Evolutionary conservation across 169 alveolate genomes (phyloP).

Genomic region (Neospora caninum): DNA sequence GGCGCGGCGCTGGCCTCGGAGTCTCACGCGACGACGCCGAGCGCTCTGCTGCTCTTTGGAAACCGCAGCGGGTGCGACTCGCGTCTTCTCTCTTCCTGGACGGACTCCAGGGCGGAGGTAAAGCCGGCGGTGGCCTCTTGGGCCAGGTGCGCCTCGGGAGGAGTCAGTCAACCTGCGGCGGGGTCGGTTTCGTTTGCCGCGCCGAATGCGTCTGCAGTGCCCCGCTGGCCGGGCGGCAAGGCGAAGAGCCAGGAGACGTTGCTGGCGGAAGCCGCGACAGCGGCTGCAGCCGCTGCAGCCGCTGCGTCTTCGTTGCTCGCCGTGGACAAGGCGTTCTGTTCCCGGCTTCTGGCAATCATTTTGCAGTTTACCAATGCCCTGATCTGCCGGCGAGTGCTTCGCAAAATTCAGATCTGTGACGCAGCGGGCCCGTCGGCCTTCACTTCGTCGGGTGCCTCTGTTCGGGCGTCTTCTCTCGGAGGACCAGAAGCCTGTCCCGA

Average conservation of each 20-base stretch:
- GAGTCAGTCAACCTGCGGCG: neutral
- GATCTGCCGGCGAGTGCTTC: neutral
- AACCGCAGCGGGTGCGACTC: neutral
- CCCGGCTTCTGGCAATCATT: neutral
- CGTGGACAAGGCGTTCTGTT: slow-evolving; percentile 6
- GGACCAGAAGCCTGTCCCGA: too few relatives aligned
- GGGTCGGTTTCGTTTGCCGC: neutral
- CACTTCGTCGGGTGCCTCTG: neutral
- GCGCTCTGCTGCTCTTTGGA: neutral
- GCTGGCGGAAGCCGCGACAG: neutral
- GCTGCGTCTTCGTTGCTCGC: slow-evolving; percentile 19
- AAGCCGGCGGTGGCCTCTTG: too few relatives aligned
- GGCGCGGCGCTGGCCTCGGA: neutral
- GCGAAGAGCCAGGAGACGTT: neutral
- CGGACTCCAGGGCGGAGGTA: too few relatives aligned
- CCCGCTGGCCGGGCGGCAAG: neutral
- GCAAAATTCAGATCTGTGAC: slow-evolving; percentile 1
- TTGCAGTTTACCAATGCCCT: neutral
- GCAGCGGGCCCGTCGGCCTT: neutral
- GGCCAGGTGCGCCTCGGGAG: too few relatives aligned
- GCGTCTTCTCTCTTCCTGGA: too few relatives aligned
- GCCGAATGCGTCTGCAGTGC: neutral
- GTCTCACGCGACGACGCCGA: neutral
- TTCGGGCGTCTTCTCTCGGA: neutral
- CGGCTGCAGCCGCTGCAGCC: slow-evolving; percentile 27